Percentiles rank a stretch among this genome's conserved stretches.
Conservation (phyloP, 1,284 basidiomycete species). For the Mycocalia duriaeana region DNA sequence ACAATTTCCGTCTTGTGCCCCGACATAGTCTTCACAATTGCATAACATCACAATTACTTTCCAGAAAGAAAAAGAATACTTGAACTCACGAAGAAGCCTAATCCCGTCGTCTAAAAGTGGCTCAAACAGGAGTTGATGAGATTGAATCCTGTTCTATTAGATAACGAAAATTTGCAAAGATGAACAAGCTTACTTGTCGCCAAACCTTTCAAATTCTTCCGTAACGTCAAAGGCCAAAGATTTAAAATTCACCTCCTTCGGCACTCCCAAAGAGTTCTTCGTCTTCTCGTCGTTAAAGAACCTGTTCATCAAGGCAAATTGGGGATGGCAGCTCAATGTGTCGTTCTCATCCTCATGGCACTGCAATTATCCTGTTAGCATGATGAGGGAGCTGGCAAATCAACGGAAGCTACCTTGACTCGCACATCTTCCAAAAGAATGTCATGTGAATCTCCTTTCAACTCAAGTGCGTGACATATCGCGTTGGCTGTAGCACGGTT, state of each 20-base stretch:
- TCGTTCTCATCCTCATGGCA: conserved; percentile 7
- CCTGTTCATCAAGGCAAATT: conserved; percentile 15
- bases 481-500: conserved; percentile 12
- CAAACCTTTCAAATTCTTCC: conserved; percentile 17
- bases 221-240: conserved; percentile 13
- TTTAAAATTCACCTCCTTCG: conserved; percentile 13
- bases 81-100: conserved; percentile 25
- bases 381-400: not conserved
- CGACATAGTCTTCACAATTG: conserved; percentile 21
- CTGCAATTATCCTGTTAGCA: conserved; percentile 1
- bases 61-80: no score
- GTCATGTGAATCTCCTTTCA: conserved; percentile 13
- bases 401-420: conserved; percentile 9
- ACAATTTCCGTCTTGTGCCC: conserved; percentile 26
- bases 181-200: conserved; percentile 20
- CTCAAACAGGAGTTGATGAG: conserved; percentile 21
- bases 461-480: conserved; percentile 8
- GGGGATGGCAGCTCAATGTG: conserved; percentile 13
- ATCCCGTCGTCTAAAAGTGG: conserved; percentile 24
- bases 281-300: conserved; percentile 17
- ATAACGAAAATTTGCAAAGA: not conserved
- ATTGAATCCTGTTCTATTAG: conserved; percentile 16
- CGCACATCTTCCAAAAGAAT: conserved; percentile 16
- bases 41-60: not conserved
- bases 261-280: conserved; percentile 21